Conservation (phyloP, 2,329 filamentous ascomycete species). For the Penicillium expansum region DNA sequence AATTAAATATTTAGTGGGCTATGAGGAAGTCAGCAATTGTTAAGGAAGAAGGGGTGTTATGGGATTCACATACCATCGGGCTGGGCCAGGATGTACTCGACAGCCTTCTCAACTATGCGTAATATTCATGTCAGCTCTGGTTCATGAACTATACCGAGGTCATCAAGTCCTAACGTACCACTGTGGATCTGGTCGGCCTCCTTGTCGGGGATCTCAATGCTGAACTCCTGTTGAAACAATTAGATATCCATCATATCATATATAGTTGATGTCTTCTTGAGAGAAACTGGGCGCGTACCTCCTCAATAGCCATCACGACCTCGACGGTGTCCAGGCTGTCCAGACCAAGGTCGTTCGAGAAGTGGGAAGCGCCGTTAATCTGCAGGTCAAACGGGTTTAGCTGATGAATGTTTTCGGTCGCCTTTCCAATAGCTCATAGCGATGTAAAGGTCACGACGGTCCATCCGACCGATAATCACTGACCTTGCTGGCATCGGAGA, state of each 20-base stretch:
- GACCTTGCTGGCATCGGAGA: constrained; percentile 42
- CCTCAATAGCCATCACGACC: constrained; percentile 99
- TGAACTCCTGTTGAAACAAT: constrained; percentile 59
- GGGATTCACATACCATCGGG: constrained; percentile 72
- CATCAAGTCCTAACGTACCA: constrained; percentile 57
- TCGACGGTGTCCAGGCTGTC: constrained; percentile 98
- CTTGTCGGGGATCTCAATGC: constrained; percentile 98
- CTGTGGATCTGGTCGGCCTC: constrained; percentile 93
- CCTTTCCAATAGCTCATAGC: constrained; percentile 1
- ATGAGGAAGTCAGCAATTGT: constrained; percentile 17
- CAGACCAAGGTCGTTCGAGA: constrained; percentile 93
- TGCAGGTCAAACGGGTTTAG: constrained; percentile 44
- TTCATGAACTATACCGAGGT: background rate
- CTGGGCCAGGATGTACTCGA: constrained; percentile 89
- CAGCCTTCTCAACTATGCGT: constrained; percentile 78
- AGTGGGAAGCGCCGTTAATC: constrained; percentile 84
- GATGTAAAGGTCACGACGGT: constrained; percentile 1
- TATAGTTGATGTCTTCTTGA: constrained; percentile 8
- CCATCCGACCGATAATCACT: constrained; percentile 20
- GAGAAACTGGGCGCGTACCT: constrained; percentile 55
- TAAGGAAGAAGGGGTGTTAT: background rate
- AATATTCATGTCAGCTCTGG: constrained; percentile 15
- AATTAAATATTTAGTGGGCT: constrained; percentile 41
- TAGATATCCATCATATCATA: constrained; percentile 15
- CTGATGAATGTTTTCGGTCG: constrained; percentile 12